Percentiles rank a stretch among this genome's conserved stretches.
These are phyloP conservation scores for Hypoxylon sp. DNA, from an alignment of 2,329 filamentous ascomycete species.

Conservation along the genomic window DNA sequence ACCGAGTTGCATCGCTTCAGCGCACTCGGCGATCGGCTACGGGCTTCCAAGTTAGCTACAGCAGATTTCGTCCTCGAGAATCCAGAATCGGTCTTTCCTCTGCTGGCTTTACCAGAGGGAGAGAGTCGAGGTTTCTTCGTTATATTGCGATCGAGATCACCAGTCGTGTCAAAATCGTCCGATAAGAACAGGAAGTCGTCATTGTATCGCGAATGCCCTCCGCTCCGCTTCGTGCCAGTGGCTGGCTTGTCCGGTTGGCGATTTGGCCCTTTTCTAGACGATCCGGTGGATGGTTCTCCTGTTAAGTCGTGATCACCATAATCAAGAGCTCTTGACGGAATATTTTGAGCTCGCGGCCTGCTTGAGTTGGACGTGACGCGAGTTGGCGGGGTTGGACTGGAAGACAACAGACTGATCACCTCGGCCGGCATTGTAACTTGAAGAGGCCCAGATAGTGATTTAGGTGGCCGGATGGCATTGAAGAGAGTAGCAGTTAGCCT, in stretches of 20 bases:
- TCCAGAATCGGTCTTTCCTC: conserved; percentile 5
- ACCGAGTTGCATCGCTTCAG: conserved; percentile 37
- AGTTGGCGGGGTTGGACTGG: conserved; percentile 40
- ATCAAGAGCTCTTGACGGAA: conserved; percentile 23
- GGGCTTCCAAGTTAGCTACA: conserved; percentile 10
- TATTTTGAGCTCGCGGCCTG: conserved; percentile 5
- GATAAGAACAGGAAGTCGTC: conserved; percentile 47
- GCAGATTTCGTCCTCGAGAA: conserved; percentile 32
- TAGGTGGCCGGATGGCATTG: conserved; percentile 4
- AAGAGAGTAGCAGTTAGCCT: background rate
- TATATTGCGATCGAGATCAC: conserved; percentile 47
- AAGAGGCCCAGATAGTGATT: background rate
- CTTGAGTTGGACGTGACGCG: conserved; percentile 8
- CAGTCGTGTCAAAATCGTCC: conserved; percentile 54
- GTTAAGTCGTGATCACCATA: conserved; percentile 20
- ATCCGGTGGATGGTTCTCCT: background rate
- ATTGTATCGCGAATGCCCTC: conserved; percentile 17
- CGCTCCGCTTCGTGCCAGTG: conserved; percentile 30
- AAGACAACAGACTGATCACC: conserved; percentile 48
- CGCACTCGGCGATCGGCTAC: conserved; percentile 16
- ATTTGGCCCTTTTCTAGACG: background rate
- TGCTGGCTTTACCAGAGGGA: conserved; percentile 1
- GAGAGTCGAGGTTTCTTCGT: conserved; percentile 35
- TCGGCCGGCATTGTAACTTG: conserved; percentile 45
- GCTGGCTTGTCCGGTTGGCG: background rate